Base-by-base conservation (phyloP, 345 rosid genomes). In the Pugionium cornutum region DNA sequence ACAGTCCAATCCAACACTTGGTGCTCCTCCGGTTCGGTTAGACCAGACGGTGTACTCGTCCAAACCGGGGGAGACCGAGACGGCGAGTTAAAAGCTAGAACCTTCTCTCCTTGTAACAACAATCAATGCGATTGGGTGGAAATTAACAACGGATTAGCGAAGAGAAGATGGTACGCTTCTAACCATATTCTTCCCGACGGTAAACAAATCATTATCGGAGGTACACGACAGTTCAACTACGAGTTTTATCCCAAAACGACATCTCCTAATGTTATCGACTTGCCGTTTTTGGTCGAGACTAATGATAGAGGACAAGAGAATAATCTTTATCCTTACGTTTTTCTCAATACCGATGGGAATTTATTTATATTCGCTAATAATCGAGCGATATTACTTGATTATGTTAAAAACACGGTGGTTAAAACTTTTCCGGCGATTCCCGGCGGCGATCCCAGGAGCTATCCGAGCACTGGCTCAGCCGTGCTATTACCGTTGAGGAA, bases 391-490 rank as follows among this genome's bases (percentile, higher is more conserved):
- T 65, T 84, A 74, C 75, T 84, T 36, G 79, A 89, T 57, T 85
- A 82, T 18, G 52, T 50, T 3, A 70, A 46, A 1, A 64, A 73
- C n/a, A 73, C 64, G 62, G 88, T 92, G 32, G 85, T 85, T 5
- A 82, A 69, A 70, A 82, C 76, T 8, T 89, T 70, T 34, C 95
- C 95, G 26, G 30, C 33, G 2, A 78, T 92, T 3, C 89, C 95
- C 0, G 98, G 88, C 0, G 88, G 86, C 1, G 89, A 92, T 29
- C 95, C 96, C 0, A 54, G 96, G 70, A 74, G 59, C 79, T 92
- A 89, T 42, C 96, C 96, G 0, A 92, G 96, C 62, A 77, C 87
- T 3, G 98, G 98, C 7, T 92, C 98, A 0, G 85, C 92, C 2
- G 96, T 84, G 7, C 52, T 92, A 50, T 85, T 87, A 53, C 95